Evolutionary conservation across 1,284 basidiomycete genomes (phyloP).

Genomic region (Ganoderma sinense): DNA sequence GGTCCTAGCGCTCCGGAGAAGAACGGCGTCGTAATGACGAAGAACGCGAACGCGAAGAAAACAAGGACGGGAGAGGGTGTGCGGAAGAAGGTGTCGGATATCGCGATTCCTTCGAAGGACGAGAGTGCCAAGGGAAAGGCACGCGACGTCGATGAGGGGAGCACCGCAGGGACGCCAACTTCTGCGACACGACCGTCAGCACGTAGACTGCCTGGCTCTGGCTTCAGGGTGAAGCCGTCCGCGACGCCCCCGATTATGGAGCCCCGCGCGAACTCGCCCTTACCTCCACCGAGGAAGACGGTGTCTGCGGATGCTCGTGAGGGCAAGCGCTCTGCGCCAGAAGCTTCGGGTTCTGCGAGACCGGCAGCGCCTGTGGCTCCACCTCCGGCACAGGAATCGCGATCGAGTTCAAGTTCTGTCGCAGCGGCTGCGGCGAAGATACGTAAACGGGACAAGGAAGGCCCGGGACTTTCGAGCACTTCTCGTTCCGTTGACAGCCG

Average conservation of each 20-base stretch:
- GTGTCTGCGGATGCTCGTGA: constrained; percentile 35
- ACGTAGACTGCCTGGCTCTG: constrained; percentile 57
- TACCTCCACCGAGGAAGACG: constrained; percentile 30
- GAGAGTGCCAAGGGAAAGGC: constrained; percentile 54
- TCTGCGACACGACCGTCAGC: constrained; percentile 28
- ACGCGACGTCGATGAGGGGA: constrained; percentile 29
- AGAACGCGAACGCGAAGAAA: constrained; percentile 57
- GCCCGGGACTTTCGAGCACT: constrained; percentile 10
- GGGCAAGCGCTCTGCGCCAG: constrained; percentile 27
- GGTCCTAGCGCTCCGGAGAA: constrained; percentile 24
- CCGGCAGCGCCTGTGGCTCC: constrained; percentile 36
- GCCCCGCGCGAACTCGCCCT: constrained; percentile 24
- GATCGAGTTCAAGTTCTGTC: constrained; percentile 26
- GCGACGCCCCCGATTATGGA: constrained; percentile 31
- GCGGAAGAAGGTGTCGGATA: constrained; percentile 46
- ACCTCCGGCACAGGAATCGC: constrained; percentile 30
- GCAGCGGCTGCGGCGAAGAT: constrained; percentile 23
- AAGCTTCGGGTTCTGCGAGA: constrained; percentile 30
- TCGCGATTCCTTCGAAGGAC: constrained; percentile 59
- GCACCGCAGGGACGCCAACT: constrained; percentile 26
- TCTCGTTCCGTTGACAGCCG: constrained; percentile 31
- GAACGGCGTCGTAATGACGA: constrained; percentile 31
- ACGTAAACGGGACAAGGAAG: constrained; percentile 31
- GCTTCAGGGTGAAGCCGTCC: constrained; percentile 43
- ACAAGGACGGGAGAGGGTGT: constrained; percentile 41